These are phyloP conservation scores for Podaxis rugospora DNA, from an alignment of 768 basidiomycete genomes.

Conservation along the genomic window DNA sequence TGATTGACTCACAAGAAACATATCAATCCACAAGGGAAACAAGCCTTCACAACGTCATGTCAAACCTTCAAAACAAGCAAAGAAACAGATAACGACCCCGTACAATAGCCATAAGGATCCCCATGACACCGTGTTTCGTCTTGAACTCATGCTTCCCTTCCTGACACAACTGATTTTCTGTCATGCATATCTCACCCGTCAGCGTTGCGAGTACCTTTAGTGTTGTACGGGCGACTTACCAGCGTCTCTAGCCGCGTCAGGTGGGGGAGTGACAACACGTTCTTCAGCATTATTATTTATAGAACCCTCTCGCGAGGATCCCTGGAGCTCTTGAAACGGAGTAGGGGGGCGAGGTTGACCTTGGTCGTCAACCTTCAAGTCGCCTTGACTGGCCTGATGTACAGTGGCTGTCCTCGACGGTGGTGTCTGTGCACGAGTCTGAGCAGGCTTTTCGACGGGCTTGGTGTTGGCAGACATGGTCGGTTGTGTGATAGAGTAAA, in stretches of 20 bases:
- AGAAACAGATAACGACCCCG: background rate
- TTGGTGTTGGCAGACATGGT: background rate
- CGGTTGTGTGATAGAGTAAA: background rate
- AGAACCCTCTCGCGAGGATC: conserved; percentile 1
- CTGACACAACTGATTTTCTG: background rate
- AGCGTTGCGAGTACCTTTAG: background rate
- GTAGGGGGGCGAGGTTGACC: background rate
- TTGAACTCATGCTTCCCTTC: conserved; percentile 4
- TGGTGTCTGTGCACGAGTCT: background rate
- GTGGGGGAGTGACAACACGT: background rate
- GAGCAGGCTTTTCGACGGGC: background rate
- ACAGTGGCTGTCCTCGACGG: background rate
- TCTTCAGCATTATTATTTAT: background rate
- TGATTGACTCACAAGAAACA: conserved; percentile 1
- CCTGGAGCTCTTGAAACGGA: background rate
- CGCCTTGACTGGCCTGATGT: background rate
- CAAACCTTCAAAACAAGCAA: background rate
- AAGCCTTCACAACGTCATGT: background rate
- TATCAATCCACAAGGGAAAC: conserved; percentile 7
- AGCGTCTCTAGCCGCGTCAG: background rate
- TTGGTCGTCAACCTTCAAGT: background rate
- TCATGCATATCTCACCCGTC: background rate
- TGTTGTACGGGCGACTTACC: background rate
- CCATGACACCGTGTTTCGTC: conserved; percentile 7
- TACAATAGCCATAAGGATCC: conserved; percentile 5